Evolutionary conservation across 2,329 filamentous ascomycete genomes (phyloP).

Genomic region (Apiospora phragmitis): DNA sequence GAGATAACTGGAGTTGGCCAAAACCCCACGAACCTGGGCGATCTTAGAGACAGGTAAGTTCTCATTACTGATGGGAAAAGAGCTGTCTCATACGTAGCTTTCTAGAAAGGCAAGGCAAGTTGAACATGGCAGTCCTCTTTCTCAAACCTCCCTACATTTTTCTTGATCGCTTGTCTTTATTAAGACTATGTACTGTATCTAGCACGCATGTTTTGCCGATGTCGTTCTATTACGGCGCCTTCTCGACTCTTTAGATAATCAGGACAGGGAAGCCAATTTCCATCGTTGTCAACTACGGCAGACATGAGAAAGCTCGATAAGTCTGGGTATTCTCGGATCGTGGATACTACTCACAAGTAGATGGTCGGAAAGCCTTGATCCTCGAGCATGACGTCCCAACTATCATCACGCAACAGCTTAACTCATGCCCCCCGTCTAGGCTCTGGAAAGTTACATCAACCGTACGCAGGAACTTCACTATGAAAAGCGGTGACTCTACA

Average conservation of each 20-base stretch:
- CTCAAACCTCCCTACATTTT: background rate
- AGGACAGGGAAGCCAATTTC: background rate
- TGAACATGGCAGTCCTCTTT: background rate
- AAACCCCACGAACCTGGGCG: background rate
- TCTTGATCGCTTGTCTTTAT: background rate
- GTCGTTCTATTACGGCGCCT: background rate
- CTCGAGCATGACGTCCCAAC: background rate
- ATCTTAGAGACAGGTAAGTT: too few species aligned
- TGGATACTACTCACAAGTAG: too few species aligned
- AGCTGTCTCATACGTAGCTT: background rate
- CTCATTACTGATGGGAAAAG: too few species aligned
- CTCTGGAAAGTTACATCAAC: background rate
- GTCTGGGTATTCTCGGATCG: too few species aligned
- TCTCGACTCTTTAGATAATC: background rate
- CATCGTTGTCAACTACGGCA: background rate
- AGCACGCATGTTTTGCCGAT: too few species aligned
- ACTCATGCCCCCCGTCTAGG: background rate
- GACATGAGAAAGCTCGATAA: background rate
- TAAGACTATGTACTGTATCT: too few species aligned
- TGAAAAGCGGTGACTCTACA: background rate
- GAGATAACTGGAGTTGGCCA: background rate
- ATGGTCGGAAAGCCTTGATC: too few species aligned
- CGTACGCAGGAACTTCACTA: background rate
- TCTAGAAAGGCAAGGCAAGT: background rate
- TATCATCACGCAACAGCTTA: background rate